Evolutionary conservation across 2,329 filamentous ascomycete genomes (phyloP), one percentile per base, ranked within the genome.

Genomic region (Colletotrichum simmondsii): DNA sequence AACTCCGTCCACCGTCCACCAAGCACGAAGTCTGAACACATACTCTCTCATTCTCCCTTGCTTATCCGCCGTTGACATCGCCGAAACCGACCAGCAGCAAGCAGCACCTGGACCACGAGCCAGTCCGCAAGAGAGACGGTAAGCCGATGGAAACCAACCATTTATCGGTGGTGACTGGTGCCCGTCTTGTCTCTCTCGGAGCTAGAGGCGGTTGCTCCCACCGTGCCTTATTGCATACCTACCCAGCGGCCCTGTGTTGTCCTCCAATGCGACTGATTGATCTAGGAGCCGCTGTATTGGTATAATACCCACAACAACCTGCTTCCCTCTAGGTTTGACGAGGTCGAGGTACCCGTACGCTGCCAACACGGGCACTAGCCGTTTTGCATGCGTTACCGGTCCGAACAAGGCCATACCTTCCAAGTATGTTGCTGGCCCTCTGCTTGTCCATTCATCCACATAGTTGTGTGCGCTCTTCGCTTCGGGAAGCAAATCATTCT

Each of bases 341-440:
- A 61, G 16, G 58, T 22, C n/a, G 28, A 49, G 42, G 42, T n/a
- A n/a, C 28, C 32, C 28, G 16, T 49, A n/a, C 46, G 30, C 46
- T 54, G 14, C 16, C 32, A 54, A 8, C 22, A 37, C 52, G 35
- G 53, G 61, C 26, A 58, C 42, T 24, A 37, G 35, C 67, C 67
- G 42, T 65, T 65, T 32, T 65, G 35, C 52, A 52, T 37, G 67
- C 22, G 53, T 53, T 65, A 58, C 52, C 53, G 61, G 37, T 65
- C 53, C 37, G 42, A 59, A 42, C 32, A 57, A 49, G 22, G 30
- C 30, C 62, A 28, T 49, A 11, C 24, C 52, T 37, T 65, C 22
- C 22, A 42, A 19, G 6, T 42, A 24, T 24, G 28, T 12, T 52
- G 30, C 62, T 16, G 62, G 42, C 42, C 42, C 42, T 22, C 42